Conservation (phyloP, 495 filamentous ascomycete species). For the Hypoxylon fragiforme region DNA sequence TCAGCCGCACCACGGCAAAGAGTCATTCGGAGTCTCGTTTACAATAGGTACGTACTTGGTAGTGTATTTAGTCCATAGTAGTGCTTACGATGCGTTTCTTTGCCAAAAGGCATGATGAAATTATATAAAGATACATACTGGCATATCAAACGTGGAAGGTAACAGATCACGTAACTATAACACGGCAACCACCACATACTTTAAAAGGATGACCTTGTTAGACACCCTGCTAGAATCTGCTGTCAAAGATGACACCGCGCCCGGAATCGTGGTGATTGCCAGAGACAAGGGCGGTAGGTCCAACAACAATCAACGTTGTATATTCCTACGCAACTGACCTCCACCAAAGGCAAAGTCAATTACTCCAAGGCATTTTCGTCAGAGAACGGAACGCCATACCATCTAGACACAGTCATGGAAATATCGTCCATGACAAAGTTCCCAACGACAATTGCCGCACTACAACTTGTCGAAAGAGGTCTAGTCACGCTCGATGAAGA, state of each 20-base stretch:
- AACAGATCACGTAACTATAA: neutral
- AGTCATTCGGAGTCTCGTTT: neutral
- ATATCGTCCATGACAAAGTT: constrained; percentile 45
- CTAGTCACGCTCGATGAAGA: constrained; percentile 41
- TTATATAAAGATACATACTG: neutral
- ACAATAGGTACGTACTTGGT: no score
- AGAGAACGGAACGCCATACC: constrained; percentile 14
- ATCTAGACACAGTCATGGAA: constrained; percentile 32
- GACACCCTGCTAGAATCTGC: constrained; percentile 15
- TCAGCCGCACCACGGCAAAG: neutral
- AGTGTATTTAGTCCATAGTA: neutral
- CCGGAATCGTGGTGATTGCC: constrained; percentile 22
- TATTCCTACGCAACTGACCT: neutral
- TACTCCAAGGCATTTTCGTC: constrained; percentile 15
- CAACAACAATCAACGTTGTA: neutral
- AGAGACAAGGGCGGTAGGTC: constrained; percentile 18
- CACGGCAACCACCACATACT: neutral
- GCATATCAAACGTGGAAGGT: neutral
- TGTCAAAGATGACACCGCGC: constrained; percentile 15
- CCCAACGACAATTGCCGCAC: constrained; percentile 35
- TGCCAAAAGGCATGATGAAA: neutral
- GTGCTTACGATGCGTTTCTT: neutral
- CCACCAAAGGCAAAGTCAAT: constrained; percentile 13
- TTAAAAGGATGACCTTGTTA: constrained; percentile 9
- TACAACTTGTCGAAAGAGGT: constrained; percentile 45